Conservation (phyloP, 208 protist species). For the Tritrichomonas musculus region DNA sequence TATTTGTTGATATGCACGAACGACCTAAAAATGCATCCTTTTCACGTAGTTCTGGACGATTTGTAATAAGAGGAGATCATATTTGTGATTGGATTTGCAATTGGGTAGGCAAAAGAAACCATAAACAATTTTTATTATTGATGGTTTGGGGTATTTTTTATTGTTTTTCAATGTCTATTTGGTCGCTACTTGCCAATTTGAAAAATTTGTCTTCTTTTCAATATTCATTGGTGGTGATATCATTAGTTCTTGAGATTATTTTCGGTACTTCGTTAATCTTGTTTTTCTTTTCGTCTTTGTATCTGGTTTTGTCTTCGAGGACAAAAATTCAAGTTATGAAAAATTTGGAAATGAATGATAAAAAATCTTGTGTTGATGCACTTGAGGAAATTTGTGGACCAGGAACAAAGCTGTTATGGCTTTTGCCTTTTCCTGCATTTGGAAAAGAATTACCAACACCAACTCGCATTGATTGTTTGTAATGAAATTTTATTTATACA, state of each 20-base stretch:
- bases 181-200: background rate
- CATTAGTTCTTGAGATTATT: background rate
- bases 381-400: background rate
- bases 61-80: background rate
- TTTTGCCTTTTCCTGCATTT: background rate
- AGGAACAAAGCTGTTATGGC: background rate
- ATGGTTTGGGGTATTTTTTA: background rate
- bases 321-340: background rate
- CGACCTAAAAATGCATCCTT: background rate
- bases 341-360: background rate
- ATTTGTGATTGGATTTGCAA: conserved; percentile 13
- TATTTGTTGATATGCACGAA: background rate
- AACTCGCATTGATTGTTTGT: no score
- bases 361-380: background rate
- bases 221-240: background rate
- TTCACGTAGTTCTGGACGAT: background rate
- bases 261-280: background rate
- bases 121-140: background rate
- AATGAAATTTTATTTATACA: no score
- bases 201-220: background rate
- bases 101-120: conserved; percentile 25
- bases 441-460: no score
- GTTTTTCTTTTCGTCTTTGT: background rate
- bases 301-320: background rate
- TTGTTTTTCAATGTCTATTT: background rate